These are phyloP conservation scores for Trichoderma oligosporum DNA, from an alignment of 2,329 filamentous ascomycete species.

Conservation along the genomic window DNA sequence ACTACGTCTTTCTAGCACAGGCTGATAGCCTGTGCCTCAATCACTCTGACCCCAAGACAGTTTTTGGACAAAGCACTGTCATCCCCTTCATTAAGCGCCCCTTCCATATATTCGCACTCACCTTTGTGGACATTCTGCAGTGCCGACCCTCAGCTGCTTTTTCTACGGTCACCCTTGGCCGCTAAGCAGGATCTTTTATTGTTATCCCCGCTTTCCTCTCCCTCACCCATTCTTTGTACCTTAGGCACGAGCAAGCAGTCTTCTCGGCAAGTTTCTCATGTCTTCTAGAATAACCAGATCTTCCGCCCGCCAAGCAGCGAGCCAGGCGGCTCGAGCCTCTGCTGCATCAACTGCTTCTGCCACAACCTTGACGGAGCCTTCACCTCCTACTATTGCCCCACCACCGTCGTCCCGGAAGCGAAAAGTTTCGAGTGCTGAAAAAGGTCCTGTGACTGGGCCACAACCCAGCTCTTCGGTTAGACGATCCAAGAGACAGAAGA, in stretches of 20 bases:
- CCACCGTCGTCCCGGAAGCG: slow-evolving; percentile 65
- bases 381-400: slow-evolving; percentile 39
- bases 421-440: slow-evolving; percentile 60
- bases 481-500: slow-evolving; percentile 69
- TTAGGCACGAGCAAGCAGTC: slow-evolving; percentile 20
- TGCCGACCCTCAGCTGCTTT: not conserved
- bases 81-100: not conserved
- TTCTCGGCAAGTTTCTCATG: slow-evolving; percentile 62
- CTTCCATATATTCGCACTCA: not conserved
- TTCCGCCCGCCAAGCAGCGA: slow-evolving; percentile 83
- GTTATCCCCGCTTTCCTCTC: slow-evolving; percentile 24
- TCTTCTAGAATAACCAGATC: slow-evolving; percentile 95
- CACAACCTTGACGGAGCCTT: slow-evolving; percentile 32
- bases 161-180: not conserved
- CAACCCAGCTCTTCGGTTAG: slow-evolving; percentile 43
- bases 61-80: not conserved
- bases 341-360: slow-evolving; percentile 39
- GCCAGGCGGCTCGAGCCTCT: slow-evolving; percentile 48
- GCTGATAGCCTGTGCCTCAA: not conserved
- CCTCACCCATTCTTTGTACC: slow-evolving; percentile 26
- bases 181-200: not conserved
- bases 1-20: not conserved
- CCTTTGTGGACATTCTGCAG: not conserved
- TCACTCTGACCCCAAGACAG: not conserved
- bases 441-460: slow-evolving; percentile 37